These are phyloP conservation scores for Pythium myriotylum DNA, from an alignment of 352 stramenopile species.

Conservation along the genomic window DNA sequence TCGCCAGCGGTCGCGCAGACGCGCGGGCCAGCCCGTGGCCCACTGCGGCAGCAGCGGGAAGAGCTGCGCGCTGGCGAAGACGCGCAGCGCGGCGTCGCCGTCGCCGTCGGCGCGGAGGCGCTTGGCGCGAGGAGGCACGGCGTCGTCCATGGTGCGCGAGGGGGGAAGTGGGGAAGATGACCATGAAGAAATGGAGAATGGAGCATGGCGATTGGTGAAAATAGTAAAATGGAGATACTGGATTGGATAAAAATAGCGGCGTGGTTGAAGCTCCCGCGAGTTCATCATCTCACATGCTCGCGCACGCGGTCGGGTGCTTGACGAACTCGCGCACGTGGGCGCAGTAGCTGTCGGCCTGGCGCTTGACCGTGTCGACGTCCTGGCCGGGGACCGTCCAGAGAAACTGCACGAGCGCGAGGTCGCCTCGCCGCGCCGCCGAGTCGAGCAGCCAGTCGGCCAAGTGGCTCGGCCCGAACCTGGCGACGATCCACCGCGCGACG, in stretches of 20 bases:
- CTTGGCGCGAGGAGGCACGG: not conserved
- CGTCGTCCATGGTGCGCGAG: not conserved
- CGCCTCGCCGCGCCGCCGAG: not conserved
- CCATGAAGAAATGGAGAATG: too few species aligned
- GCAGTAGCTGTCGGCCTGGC: not conserved
- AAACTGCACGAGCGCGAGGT: not conserved
- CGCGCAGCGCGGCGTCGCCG: not conserved
- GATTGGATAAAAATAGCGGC: too few species aligned
- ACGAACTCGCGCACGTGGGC: not conserved
- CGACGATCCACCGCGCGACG: not conserved
- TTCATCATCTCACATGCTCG: too few species aligned
- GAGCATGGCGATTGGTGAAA: too few species aligned
- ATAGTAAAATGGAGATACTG: too few species aligned
- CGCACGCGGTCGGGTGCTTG: too few species aligned
- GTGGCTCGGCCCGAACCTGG: not conserved
- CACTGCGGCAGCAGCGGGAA: conserved; percentile 1
- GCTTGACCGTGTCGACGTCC: not conserved
- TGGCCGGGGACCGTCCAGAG: not conserved
- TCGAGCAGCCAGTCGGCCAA: not conserved
- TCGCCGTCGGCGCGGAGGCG: not conserved
- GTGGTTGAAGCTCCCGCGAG: too few species aligned
- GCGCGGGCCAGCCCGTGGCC: not conserved
- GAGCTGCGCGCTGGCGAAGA: conserved; percentile 1
- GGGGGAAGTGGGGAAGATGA: too few species aligned
- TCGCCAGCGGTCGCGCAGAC: not conserved